Evolutionary conservation across 169 alveolate species (phyloP).

Genomic region (Besnoitia besnoiti): DNA sequence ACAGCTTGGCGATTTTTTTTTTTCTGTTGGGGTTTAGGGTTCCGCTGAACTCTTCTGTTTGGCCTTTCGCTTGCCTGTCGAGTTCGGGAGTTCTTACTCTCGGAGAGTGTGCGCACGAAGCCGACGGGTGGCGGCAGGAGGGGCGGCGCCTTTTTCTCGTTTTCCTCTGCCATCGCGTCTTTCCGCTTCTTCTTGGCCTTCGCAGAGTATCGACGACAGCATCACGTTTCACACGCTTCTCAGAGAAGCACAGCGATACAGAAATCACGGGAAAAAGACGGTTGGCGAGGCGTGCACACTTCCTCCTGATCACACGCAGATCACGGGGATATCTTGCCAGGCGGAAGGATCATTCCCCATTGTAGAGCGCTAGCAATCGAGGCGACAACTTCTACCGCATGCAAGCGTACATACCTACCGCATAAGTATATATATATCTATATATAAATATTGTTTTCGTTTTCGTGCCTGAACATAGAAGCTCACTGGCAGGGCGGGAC

Average conservation of each 20-base stretch:
- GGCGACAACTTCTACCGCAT: too few species aligned
- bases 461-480: too few species aligned
- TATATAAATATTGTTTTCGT: background rate
- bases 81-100: background rate
- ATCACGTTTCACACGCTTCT: constrained; percentile 36
- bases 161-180: background rate
- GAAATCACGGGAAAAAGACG: constrained; percentile 18
- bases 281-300: background rate
- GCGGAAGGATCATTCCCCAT: too few species aligned
- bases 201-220: constrained; percentile 53
- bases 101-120: too few species aligned
- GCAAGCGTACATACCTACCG: background rate
- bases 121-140: too few species aligned
- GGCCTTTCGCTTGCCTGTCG: background rate
- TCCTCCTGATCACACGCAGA: background rate
- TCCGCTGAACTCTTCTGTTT: too few species aligned
- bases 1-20: too few species aligned
- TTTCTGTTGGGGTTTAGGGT: too few species aligned
- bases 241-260: constrained; percentile 20
- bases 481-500: too few species aligned
- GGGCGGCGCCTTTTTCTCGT: background rate
- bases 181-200: background rate
- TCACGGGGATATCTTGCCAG: background rate
- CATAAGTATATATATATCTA: background rate
- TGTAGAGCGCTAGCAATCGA: too few species aligned